These are phyloP conservation scores for Backusella macrospora DNA, from an alignment of 192 early-diverging fungal genomes.

Conservation along the genomic window DNA sequence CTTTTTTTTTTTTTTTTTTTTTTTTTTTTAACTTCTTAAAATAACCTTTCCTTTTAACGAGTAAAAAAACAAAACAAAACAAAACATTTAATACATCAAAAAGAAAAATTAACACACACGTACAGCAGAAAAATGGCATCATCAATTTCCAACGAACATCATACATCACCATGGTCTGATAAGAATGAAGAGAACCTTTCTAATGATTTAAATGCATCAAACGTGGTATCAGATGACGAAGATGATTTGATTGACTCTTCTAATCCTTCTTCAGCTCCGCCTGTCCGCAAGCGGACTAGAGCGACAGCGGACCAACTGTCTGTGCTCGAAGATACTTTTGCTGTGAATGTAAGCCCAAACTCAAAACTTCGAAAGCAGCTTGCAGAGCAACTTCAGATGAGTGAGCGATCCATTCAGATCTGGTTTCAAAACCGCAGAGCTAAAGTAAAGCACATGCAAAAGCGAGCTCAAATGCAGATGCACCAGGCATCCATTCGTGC, in stretches of 20 bases:
- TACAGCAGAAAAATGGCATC: background rate
- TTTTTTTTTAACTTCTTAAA: no score
- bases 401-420: conserved; percentile 70
- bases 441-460: conserved; percentile 64
- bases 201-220: background rate
- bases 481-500: conserved; percentile 26
- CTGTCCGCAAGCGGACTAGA: conserved; percentile 51
- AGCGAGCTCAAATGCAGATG: conserved; percentile 23
- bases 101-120: background rate
- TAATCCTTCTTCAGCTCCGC: conserved; percentile 12
- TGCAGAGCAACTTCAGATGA: conserved; percentile 60
- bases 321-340: conserved; percentile 69
- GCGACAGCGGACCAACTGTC: conserved; percentile 65
- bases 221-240: background rate
- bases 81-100: no score
- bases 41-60: no score
- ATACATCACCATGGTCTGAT: background rate
- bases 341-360: conserved; percentile 64
- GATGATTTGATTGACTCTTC: background rate
- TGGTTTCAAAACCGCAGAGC: conserved; percentile 84
- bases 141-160: background rate
- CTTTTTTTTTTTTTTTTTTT: background rate
- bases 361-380: conserved; percentile 63
- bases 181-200: background rate
- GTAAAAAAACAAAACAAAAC: no score